phyloP scores from a whole-genome alignment of 768 basidiomycete species.

The Rhizopogon vesiculosus region DNA sequence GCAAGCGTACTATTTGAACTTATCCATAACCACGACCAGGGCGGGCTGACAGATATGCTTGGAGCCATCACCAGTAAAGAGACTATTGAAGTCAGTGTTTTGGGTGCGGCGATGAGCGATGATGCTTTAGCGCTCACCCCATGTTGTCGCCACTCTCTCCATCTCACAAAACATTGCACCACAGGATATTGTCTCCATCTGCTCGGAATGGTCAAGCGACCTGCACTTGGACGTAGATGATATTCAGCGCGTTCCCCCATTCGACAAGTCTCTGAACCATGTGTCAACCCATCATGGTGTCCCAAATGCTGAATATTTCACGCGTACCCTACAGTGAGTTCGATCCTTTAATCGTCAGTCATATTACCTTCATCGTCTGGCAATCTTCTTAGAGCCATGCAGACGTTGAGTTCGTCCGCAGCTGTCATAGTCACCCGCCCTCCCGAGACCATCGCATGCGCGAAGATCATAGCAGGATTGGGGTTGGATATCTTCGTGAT shows the following conservation, averaged over 20 bases:
- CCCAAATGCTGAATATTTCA: conserved; percentile 35
- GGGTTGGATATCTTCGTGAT: conserved; percentile 41
- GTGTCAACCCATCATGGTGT: conserved; percentile 30
- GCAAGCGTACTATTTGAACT: conserved; percentile 32
- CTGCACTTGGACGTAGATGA: conserved; percentile 54
- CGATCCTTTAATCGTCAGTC: background rate
- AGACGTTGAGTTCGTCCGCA: conserved; percentile 14
- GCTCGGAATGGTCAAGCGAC: conserved; percentile 47
- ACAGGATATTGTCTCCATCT: conserved; percentile 56
- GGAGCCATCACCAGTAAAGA: conserved; percentile 7
- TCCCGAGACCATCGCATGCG: conserved; percentile 61
- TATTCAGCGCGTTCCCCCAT: conserved; percentile 44
- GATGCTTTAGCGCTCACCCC: background rate
- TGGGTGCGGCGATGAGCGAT: no score
- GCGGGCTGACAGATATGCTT: background rate
- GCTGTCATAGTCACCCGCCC: conserved; percentile 61
- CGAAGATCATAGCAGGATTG: conserved; percentile 25
- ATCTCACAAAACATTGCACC: background rate
- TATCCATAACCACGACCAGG: background rate
- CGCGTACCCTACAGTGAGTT: conserved; percentile 20
- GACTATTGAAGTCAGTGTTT: conserved; percentile 19
- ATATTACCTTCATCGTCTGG: background rate
- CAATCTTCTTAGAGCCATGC: conserved; percentile 20
- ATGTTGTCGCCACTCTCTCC: background rate
- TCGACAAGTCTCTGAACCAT: conserved; percentile 35